Percentiles rank a stretch among this genome's conserved stretches.
These are phyloP conservation scores for Amanita polypyramis DNA, from an alignment of 768 basidiomycete genomes.

Conservation along the genomic window DNA sequence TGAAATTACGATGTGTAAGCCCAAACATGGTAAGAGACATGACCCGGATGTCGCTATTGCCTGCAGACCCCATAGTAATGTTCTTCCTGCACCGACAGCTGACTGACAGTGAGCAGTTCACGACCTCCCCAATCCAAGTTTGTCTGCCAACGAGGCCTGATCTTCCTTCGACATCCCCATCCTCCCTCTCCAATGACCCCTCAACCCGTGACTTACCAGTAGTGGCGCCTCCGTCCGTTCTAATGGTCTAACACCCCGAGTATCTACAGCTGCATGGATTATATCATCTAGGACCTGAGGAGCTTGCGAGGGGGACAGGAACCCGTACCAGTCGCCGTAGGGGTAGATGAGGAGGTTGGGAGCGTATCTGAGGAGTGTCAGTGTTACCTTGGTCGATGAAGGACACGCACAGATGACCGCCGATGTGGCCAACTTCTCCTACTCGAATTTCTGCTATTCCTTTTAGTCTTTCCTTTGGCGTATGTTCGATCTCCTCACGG, in stretches of 20 bases:
- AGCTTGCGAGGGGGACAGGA: not conserved
- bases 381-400: not conserved
- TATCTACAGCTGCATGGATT: not conserved
- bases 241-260: not conserved
- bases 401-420: slow-evolving; percentile 66
- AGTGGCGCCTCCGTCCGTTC: not conserved
- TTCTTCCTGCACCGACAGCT: no score
- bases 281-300: not conserved
- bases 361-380: slow-evolving; percentile 36
- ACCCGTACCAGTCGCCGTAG: slow-evolving; percentile 58
- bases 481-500: slow-evolving; percentile 36
- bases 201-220: not conserved
- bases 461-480: slow-evolving; percentile 17
- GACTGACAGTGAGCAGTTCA: no score
- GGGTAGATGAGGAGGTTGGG: slow-evolving; percentile 63
- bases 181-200: slow-evolving; percentile 2
- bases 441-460: slow-evolving; percentile 28
- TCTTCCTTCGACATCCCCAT: slow-evolving; percentile 3
- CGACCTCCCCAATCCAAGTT: not conserved
- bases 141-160: not conserved
- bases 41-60: no score
- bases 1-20: no score
- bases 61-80: no score
- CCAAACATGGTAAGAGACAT: no score
- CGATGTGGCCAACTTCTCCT: slow-evolving; percentile 68